Base-by-base conservation (phyloP, 2,329 filamentous ascomycete genomes). In the Plectosphaerella cucumerina region DNA sequence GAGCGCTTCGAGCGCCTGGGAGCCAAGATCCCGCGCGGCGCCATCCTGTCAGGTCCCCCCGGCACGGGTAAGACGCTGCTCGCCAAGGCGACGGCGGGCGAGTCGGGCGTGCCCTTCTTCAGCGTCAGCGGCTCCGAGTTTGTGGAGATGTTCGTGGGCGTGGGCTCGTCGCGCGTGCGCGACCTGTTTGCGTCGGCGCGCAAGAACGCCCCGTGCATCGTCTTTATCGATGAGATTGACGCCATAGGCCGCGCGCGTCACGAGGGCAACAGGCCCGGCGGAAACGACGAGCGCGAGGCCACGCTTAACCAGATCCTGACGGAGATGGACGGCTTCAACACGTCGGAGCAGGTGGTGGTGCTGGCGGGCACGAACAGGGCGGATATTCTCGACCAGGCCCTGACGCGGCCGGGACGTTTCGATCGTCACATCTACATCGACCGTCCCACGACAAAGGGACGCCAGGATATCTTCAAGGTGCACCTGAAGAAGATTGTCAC, bases 261-360 rank as follows among this genome's bases (percentile, higher is more conserved):
- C 20, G 95, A 96, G 65, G 83, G 86, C 34, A 87, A 86, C 57
- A 62, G 64, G 44, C 73, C 74, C 52, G 87, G 88, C 37, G 94
- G 94, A 55, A 97, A 97, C 64, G 94, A 99, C 65, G 94, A 99
- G 74, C 87, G 94, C 55, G 94, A 99, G 73, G 90, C 89, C 45
- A 99, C 94, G 0, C 84, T 99, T 23, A 99, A 99, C 71, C 94
- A 99, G 73, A 97, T 99, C 55, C 77, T 99, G 49, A 99, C 94
- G 0, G 94, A 99, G 70, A 99, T 99, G 94, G 94, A 99, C 67
- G 94, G 93, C 52, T 97, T 97, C 84, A 97, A 97, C 71, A 97
- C 93, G 8, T 84, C 87, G 2, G 93, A 97, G 64, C 93, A 97
- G 72, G 89, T 99, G 41, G 93, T 99, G 49, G 94, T 99, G 31